These are phyloP conservation scores for Letharia lupina DNA, from an alignment of 495 filamentous ascomycete species.

Conservation along the genomic window DNA sequence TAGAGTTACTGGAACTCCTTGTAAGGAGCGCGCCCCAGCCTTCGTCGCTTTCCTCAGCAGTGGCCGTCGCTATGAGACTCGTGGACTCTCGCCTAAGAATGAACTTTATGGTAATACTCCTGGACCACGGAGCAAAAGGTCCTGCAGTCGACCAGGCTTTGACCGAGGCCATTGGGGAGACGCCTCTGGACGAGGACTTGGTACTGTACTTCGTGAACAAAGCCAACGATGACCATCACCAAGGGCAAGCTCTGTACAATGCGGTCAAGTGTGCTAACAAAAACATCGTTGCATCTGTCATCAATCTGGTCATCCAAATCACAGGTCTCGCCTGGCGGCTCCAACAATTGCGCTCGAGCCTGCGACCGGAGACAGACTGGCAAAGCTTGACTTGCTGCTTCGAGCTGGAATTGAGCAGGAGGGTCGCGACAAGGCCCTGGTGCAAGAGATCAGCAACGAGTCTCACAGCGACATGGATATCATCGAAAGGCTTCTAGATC, in stretches of 20 bases:
- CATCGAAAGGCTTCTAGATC: slow-evolving; percentile 10
- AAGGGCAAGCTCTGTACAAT: slow-evolving; percentile 13
- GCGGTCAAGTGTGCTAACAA: slow-evolving; percentile 2
- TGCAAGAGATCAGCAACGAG: slow-evolving; percentile 16
- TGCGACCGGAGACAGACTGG: slow-evolving; percentile 6
- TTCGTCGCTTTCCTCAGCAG: slow-evolving; percentile 16
- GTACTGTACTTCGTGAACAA: slow-evolving; percentile 5
- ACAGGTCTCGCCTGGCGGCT: slow-evolving; percentile 6
- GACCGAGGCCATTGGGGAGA: slow-evolving; percentile 11
- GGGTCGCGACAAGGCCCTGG: slow-evolving; percentile 12
- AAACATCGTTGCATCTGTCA: slow-evolving; percentile 6
- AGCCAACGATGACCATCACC: slow-evolving; percentile 15
- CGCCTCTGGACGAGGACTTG: slow-evolving; percentile 12
- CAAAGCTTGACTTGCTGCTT: slow-evolving; percentile 17
- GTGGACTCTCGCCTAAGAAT: not conserved
- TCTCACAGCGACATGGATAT: not conserved
- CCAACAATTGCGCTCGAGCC: slow-evolving; percentile 11
- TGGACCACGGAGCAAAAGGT: slow-evolving; percentile 17
- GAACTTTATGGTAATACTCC: slow-evolving; percentile 10
- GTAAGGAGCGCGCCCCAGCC: not conserved
- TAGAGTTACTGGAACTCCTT: slow-evolving; percentile 18
- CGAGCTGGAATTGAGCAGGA: slow-evolving; percentile 16
- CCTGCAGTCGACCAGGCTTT: slow-evolving; percentile 16
- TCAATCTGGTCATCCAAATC: slow-evolving; percentile 17
- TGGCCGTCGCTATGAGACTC: slow-evolving; percentile 12